Evolutionary conservation across 2,329 filamentous ascomycete genomes (phyloP), one percentile per base, ranked within the genome.

Genomic region (Xylaria sp.): DNA sequence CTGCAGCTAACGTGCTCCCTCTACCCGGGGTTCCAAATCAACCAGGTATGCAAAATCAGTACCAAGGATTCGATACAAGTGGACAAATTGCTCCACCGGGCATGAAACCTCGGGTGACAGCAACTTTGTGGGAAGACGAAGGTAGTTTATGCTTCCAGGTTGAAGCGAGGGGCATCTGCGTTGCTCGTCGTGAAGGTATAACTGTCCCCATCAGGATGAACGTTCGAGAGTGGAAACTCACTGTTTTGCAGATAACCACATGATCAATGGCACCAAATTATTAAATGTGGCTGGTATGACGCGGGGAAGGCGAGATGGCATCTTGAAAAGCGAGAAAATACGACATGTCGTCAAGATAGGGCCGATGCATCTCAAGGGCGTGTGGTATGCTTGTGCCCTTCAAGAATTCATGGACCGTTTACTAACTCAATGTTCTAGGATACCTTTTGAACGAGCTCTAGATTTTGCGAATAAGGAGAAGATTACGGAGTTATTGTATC

Each of bases 401-500:
- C 9, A 58, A 15, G 44, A 25, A 44, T 56, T 18, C n/a, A 25
- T 9, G 12, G 31, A 2, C 3, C 13, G 50, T 20, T 66, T 39
- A 63, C 71, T 75, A 65, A 73, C 39, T 28, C 20, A 20, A 8
- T 41, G 44, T 20, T 58, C 20, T 75, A 98, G 94, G 94, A 99
- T 99, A 77, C 96, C 96, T 1, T 98, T 97, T 76, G 96, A 98
- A 76, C 91, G 96, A 73, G 96, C 96, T n/a, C 84, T 99, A 63
- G 96, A 98, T 77, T 98, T 99, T 80, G 96, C 96, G 73, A 99
- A 99, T 85, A 98, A 98, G 87, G 96, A 99, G 82, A 98, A 98
- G 84, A 99, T 98, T 73, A 98, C 96, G 0, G 95, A 98, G 82
- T 85, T 94, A 57, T 84, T 98, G 64, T 99, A 98, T 81, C 96